Evolutionary conservation across 768 basidiomycete species (phyloP).

Genomic region (Leccinum aurantiacum): DNA sequence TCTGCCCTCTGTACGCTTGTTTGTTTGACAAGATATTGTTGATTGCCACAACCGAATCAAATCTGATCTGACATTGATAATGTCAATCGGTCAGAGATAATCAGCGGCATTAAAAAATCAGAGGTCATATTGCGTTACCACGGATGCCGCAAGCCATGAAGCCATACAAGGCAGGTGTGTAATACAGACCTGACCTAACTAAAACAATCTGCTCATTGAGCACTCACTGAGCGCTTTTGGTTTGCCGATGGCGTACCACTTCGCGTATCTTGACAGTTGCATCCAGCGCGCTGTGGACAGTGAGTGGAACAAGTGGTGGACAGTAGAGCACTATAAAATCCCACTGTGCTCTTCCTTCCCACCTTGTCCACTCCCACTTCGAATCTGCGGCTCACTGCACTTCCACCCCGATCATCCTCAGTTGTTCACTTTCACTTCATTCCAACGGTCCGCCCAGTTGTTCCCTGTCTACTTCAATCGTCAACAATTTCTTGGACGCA

Average conservation of each 20-base stretch:
- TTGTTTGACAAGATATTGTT: no score
- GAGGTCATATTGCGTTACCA: no score
- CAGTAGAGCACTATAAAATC: not conserved
- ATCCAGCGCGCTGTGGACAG: not conserved
- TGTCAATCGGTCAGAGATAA: no score
- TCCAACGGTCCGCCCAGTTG: not conserved
- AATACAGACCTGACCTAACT: no score
- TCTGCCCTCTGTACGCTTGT: no score
- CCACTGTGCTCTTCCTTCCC: not conserved
- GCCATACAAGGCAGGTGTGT: no score
- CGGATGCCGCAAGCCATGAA: no score
- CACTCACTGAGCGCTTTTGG: no score
- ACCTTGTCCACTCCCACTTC: not conserved
- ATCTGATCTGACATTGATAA: no score
- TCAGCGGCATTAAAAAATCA: no score
- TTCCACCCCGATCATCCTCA: not conserved
- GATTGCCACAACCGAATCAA: no score
- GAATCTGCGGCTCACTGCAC: not conserved
- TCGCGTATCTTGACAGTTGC: not conserved
- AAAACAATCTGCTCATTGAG: no score
- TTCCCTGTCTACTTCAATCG: not conserved
- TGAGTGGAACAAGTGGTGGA: not conserved
- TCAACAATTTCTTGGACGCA: not conserved
- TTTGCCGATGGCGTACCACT: not conserved
- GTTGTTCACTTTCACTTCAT: not conserved